Evolutionary conservation across 305 asterid genomes (phyloP), one percentile per base, ranked within the genome.

Genomic region (Fraxinus nigra): DNA sequence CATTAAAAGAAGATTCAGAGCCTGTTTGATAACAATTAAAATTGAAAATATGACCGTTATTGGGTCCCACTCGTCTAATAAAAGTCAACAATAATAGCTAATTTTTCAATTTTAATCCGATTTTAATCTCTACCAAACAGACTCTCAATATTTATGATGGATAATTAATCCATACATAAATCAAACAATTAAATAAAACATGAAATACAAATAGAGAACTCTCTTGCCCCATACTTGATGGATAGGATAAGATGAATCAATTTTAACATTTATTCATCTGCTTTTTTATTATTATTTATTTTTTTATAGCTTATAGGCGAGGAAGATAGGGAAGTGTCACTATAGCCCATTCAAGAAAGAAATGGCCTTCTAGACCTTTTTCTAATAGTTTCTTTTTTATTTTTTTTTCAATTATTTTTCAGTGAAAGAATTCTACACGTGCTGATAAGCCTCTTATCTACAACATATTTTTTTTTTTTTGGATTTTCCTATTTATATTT

Each of bases 141-240:
- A n/a, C n/a, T n/a, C n/a, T n/a, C 26, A 24, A 24, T 24, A 24
- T 24, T 40, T 40, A 11, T 43, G 51, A 10, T 43, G 16, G 56
- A 46, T 46, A 48, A 48, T 48, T 48, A 48, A 48, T 48, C 59
- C 59, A 48, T 13, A 48, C 16, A 48, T 48, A 14, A 48, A 85
- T 88, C 85, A 81, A 76, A 86, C 75, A 43, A 43, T 43, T 43
- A 43, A 11, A 32, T 32, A 32, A 32, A 32, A 83, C 86, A 80
- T 37, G 80, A 79, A 80, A 84, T 77, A 76, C 37, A 82, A 82
- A 86, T 83, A 86, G 83, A 73, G 83, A 86, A 85, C 84, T 87
- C 81, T 83, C 75, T 82, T 80, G 48, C 81, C 87, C 91, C 90
- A 89, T 89, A 35, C 89, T 80, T 61, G 83, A 24, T 83, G 86